Evolutionary conservation across 2,329 filamentous ascomycete species (phyloP), one percentile per base, ranked within the genome.

Genomic region (Colletotrichum echinochloae): DNA sequence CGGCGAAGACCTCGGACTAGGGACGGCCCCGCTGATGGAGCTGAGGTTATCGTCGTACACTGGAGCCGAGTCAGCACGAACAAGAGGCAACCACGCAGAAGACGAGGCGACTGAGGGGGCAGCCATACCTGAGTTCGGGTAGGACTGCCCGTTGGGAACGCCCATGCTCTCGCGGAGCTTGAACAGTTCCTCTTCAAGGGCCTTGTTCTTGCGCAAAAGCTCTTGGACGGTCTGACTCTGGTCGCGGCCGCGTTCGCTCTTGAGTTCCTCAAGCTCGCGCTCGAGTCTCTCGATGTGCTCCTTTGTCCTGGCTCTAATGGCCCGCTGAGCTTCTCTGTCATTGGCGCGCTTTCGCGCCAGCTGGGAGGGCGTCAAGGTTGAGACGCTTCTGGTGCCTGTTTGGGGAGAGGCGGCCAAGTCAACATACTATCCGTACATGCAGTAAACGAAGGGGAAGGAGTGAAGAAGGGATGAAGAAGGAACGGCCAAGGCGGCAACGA

Each of bases 301-400:
- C 83, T 94, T 95, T 48, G 94, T 97, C 75, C 94, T 88, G 79
- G 94, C 93, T 60, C 94, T 87, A 73, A 97, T 97, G 51, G 93
- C 93, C 60, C 94, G 89, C 82, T 97, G 94, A 51, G 94, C 94
- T 81, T 97, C 94, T 72, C 94, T 89, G 79, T 97, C 94, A 83
- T 97, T 97, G 77, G 94, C 93, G 73, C 95, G 88, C 84, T 97
- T 98, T 80, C 94, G 92, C 37, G 92, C 93, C 70, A 97, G 88
- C 81, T 97, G 95, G 72, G 95, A 92, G 7, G 94, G 92, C 14
- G 94, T 97, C 78, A 97, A 86, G 77, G 93, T 95, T 73, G 94
- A 94, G 66, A 97, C 94, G 73, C 93, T 94, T 74, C 94, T 89
- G 70, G 92, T 88, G 57, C 87, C 88, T 86, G 59, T 44, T 30